These are phyloP conservation scores for Suillus lakei DNA, from an alignment of 768 basidiomycete species.

Conservation along the genomic window DNA sequence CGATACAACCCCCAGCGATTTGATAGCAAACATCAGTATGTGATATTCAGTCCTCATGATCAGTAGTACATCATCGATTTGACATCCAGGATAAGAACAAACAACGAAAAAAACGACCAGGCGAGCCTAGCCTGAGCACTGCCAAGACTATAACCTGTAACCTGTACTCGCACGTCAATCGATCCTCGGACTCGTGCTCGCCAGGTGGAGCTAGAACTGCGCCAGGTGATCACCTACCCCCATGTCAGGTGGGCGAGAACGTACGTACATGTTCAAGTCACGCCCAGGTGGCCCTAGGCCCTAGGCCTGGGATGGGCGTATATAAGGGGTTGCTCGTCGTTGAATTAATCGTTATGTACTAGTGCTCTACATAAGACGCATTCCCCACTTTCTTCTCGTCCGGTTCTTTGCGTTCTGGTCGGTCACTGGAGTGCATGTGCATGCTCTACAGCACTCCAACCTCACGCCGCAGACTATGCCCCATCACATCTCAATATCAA, in stretches of 20 bases:
- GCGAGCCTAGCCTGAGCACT: neutral
- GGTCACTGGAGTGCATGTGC: neutral
- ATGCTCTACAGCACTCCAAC: neutral
- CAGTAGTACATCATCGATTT: neutral
- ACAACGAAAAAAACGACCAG: neutral
- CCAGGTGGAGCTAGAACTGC: neutral
- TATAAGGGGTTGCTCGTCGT: neutral
- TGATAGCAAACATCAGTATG: no score
- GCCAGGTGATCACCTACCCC: neutral
- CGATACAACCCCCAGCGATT: neutral
- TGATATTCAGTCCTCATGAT: neutral
- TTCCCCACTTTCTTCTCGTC: neutral
- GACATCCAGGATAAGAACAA: neutral
- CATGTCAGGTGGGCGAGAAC: neutral
- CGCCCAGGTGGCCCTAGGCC: neutral
- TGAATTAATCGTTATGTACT: neutral
- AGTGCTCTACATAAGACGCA: no score
- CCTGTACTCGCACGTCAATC: neutral
- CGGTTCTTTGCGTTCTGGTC: neutral
- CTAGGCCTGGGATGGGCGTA: neutral
- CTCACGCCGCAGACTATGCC: neutral
- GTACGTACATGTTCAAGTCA: neutral
- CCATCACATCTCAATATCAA: neutral
- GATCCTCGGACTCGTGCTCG: neutral
- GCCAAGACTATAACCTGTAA: neutral